Base-by-base conservation (phyloP, 257 asterid genomes). In the Nicotiana knightiana region DNA sequence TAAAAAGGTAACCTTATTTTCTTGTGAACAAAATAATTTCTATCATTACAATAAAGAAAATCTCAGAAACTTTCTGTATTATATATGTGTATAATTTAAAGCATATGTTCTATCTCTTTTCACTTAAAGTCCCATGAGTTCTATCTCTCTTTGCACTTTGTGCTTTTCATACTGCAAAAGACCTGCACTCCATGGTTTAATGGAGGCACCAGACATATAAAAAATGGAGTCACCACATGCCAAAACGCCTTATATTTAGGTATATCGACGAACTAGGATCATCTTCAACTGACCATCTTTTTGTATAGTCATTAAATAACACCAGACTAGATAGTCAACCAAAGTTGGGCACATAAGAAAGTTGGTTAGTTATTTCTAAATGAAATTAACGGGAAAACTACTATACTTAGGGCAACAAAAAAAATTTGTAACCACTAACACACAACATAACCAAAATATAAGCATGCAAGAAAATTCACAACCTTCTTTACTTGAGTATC, bases 391-490 rank as follows among this genome's bases (percentile, higher is more conserved):
- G 35, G 21, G n/a, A 70, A 70, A 70, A 70, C 77, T 26, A 71
- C 24, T 24, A 46, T 13, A 53, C 57, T 53, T 10, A 53, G 17
- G 57, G 57, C 16, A 53, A 53, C 48, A 28, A 28, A 7, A 43
- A 43, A 43, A 8, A 43, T 7, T 9, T 43, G 48, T 43, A 43
- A 43, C 48, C 35, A 70, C 35, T 70, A 21, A 9, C 53, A 35
- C 9, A 39, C 9, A 65, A 35, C 63, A 26, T 11, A 8, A 32
- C 61, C 21, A 62, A 32, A 18, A 70, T 51, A 85, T 59, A 71
- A 48, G 78, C 16, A 8, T 71, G 28, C 59, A 81, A 63, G 11
- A 85, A 78, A 81, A 61, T 78, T 86, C 85, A 93, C 99, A 28
- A 28, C 30, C 1, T 28, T 28, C 0, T 28, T 1, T 28, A 28